Percentiles rank a stretch among this genome's conserved stretches.
Evolutionary conservation across 2,329 filamentous ascomycete species (phyloP).

Genomic region (Xylariaceae sp.): DNA sequence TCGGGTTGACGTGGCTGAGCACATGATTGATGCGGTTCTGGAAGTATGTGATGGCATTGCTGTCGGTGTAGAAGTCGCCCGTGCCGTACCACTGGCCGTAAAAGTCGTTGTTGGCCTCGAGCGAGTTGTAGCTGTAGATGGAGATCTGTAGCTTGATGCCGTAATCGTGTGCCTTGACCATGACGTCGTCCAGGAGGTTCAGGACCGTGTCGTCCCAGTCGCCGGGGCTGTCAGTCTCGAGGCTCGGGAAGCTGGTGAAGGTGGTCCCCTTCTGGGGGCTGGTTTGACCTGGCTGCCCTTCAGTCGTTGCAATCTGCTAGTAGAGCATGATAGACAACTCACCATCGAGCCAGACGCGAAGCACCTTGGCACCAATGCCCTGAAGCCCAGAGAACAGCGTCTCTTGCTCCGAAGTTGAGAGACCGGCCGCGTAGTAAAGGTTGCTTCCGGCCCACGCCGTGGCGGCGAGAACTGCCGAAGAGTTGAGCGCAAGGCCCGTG

Average conservation of each 20-base stretch:
- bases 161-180: background rate
- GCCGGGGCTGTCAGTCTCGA: background rate
- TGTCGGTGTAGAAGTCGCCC: background rate
- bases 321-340: no score
- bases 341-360: conserved; percentile 1
- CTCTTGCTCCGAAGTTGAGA: background rate
- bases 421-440: conserved; percentile 1
- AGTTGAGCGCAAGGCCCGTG: no score
- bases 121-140: conserved; percentile 1
- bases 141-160: conserved; percentile 1
- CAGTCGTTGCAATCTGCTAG: no score
- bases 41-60: conserved; percentile 1
- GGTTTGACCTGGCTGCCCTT: background rate
- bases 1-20: background rate
- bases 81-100: conserved; percentile 1
- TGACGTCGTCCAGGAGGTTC: background rate
- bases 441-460: background rate
- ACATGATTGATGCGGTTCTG: background rate
- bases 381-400: background rate
- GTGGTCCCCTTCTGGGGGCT: background rate
- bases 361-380: background rate
- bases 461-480: background rate
- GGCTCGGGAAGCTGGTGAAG: background rate
- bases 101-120: conserved; percentile 1
- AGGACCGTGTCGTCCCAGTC: background rate